Base-by-base conservation (phyloP, 2,329 filamentous ascomycete species). In the Colletotrichum sp. region DNA sequence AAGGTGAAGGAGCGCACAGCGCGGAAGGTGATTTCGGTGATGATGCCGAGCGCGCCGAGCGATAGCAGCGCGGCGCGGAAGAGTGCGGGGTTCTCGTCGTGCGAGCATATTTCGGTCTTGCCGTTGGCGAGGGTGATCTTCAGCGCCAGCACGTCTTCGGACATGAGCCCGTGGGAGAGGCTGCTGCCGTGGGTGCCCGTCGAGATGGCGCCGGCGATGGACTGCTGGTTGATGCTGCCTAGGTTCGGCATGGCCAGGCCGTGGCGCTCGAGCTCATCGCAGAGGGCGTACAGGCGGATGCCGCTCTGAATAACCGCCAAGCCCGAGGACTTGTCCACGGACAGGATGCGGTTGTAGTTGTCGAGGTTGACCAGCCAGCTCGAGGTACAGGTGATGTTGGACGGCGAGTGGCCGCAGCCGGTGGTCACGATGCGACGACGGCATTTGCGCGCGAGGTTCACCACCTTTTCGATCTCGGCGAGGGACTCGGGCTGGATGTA, bases 341-440 rank as follows among this genome's bases (percentile, higher is more conserved):
- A 90, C 66, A 98, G 82, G 34, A 99, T 90, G 70, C 90, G 88
- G 82, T 92, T 92, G 86, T 95, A 95, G 78, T 94, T 90, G 87
- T 99, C 97, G 77, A 99, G 91, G 84, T 98, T 99, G 80, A 99
- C 89, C 82, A 98, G 93, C 97, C 97, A 99, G 78, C 94, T 95
- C 18, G 95, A 97, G 7, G 96, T 98, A 86, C 95, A 98, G 6
- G 96, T 99, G 59, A 99, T 87, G 82, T 96, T 94, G 78, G 94
- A 98, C 9, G 96, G 97, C 71, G 96, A 98, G 87, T 99, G 96
- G 72, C 93, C 95, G 80, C 94, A 96, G 76, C 97, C 96, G n/a
- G 96, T 94, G 8, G 94, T 95, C 44, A 96, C 94, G 75, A 99
- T 87, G 76, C 96, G 94, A 63, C 95, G 93, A 57, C 96, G 92